phyloP scores from a whole-genome alignment of 2,329 filamentous ascomycete genomes.

The Cercospora sp. region DNA sequence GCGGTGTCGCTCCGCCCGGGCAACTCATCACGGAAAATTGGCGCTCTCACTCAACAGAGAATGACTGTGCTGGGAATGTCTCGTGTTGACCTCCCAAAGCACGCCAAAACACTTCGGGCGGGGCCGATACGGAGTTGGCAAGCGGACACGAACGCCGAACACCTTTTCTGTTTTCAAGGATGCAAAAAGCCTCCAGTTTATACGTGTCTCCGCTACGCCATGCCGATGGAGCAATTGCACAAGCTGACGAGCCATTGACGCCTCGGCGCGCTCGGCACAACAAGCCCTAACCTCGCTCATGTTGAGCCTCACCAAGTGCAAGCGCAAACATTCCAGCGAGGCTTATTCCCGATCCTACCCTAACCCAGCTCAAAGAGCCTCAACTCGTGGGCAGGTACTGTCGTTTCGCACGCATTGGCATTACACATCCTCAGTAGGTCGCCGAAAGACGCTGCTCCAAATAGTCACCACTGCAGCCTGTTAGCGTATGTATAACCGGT shows the following conservation, averaged over 20 bases:
- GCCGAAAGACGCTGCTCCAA: constrained; percentile 73
- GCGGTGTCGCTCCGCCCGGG: neutral
- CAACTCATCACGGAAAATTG: neutral
- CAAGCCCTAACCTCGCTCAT: neutral
- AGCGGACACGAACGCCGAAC: constrained; percentile 6
- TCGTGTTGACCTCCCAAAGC: neutral
- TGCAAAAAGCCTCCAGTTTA: neutral
- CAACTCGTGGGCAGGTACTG: neutral
- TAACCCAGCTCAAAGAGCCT: neutral
- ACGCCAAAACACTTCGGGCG: neutral
- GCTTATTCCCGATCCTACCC: neutral
- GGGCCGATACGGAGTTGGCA: constrained; percentile 7
- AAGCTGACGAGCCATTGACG: neutral
- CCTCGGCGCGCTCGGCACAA: neutral
- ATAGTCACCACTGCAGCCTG: constrained; percentile 66
- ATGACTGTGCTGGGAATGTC: neutral
- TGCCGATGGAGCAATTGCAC: neutral
- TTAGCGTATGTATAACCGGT: constrained; percentile 9
- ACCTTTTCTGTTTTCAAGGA: neutral
- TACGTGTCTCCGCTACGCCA: neutral
- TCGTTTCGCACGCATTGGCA: neutral
- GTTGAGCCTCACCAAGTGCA: neutral
- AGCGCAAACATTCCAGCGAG: neutral
- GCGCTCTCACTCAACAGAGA: neutral
- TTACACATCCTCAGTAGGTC: constrained; percentile 50